Evolutionary conservation across 768 basidiomycete species (phyloP), one percentile per base, ranked within the genome.

Genomic region (Termitomyces sp.): DNA sequence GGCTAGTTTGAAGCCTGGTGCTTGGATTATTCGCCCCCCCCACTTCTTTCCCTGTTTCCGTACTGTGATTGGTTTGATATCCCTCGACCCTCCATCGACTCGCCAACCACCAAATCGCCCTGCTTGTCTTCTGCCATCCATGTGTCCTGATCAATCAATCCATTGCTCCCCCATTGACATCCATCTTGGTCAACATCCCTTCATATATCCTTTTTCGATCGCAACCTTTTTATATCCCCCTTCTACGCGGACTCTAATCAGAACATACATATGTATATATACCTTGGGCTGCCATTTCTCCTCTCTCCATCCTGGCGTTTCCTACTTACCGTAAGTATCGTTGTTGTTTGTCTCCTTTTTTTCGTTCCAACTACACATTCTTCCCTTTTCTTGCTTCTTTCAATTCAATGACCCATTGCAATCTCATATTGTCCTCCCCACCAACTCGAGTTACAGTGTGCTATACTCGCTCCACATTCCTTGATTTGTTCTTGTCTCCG

Each of bases 391-490:
- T 49, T 58, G 42, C 32, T 37, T 46, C 47, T 29, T 41, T 41
- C 36, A 16, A 34, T 47, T 20, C 54, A 47, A 43, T 49, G 12
- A 22, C 20, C 44, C 36, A 36, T 53, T 46, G 37, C 50, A 42
- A 27, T 37, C 47, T 41, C 41, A 47, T 46, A 55, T 56, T 31
- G 55, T n/a, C 39, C 42, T 36, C 34, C 14, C 4, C 62, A 41
- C 39, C 59, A 63, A 63, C 62, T 63, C 59, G 62, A 63, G 62
- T 60, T 57, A 56, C 62, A 60, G 62, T 60, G 59, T 24, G 62
- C 53, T 52, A 60, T 42, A 60, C 62, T 63, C 62, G 59, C 3
- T 29, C 20, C 59, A 63, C 62, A 27, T 41, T 63, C 62, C 34
- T 63, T 63, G 51, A 49, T 31, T 22, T 22, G 20, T 53, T 53